phyloP scores from a whole-genome alignment of 176 grass and related monocot species.

The Chloris gayana region DNA sequence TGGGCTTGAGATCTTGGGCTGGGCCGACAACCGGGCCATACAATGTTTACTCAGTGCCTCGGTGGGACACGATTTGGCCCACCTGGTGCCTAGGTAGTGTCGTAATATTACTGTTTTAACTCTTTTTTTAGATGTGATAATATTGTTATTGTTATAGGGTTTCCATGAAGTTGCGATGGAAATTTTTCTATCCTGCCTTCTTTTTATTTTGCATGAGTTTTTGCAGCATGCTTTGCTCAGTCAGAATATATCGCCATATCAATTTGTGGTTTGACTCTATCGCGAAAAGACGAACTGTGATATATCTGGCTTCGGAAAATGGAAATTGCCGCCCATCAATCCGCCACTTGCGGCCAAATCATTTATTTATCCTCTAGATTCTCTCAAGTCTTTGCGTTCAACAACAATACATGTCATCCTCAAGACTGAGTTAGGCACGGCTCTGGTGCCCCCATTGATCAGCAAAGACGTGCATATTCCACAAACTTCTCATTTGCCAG shows the following conservation, averaged over 20 bases:
- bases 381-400: not conserved
- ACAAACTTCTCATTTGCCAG: not conserved
- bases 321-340: not conserved
- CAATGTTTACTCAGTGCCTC: not conserved
- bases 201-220: not conserved
- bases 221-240: not conserved
- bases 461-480: not conserved
- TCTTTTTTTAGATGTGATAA: no score
- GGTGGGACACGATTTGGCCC: not conserved
- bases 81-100: no score
- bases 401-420: not conserved
- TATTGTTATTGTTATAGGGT: no score
- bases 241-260: no score
- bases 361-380: not conserved
- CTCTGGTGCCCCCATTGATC: not conserved
- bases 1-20: not conserved
- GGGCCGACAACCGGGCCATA: not conserved
- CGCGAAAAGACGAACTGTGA: no score
- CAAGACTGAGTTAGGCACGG: constrained; percentile 11
- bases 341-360: not conserved
- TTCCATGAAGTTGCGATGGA: no score
- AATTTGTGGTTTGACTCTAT: no score
- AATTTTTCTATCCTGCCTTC: no score
- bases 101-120: no score
- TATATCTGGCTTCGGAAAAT: no score